Conservation (phyloP, 148 eudicot species). For the Gaultheria prostrata region DNA sequence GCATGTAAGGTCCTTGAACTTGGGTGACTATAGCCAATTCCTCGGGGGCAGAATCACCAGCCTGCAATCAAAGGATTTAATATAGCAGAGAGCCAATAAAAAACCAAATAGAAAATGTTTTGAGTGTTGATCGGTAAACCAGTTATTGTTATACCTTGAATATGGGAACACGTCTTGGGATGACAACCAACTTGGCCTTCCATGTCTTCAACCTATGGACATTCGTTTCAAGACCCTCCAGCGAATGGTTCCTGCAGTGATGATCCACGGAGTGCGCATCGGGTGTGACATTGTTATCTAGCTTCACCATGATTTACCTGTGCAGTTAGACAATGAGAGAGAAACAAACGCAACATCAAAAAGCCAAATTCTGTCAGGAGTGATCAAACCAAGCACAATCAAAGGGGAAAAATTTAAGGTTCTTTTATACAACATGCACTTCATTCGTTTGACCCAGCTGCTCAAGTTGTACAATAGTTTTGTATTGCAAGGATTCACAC, state of each 20-base stretch:
- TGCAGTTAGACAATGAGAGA: background rate
- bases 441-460: background rate
- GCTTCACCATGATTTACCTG: constrained; percentile 62
- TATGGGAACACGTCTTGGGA: constrained; percentile 51
- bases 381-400: background rate
- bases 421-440: background rate
- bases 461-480: background rate
- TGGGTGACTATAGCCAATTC: constrained; percentile 55
- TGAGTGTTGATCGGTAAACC: background rate
- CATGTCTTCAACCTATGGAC: constrained; percentile 58
- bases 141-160: constrained; percentile 32
- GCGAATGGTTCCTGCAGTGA: constrained; percentile 52
- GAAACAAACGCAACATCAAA: background rate
- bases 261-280: constrained; percentile 67
- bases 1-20: constrained; percentile 48
- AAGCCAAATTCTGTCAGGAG: background rate
- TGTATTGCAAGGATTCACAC: too few species aligned
- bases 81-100: background rate
- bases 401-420: background rate
- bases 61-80: constrained; percentile 24
- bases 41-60: constrained; percentile 55
- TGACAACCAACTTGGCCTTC: constrained; percentile 64
- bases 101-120: background rate
- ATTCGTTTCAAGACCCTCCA: constrained; percentile 56
- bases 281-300: constrained; percentile 66